phyloP scores from a whole-genome alignment of 1,139 yeast genomes.

The Saccharomyces hybrid region DNA sequence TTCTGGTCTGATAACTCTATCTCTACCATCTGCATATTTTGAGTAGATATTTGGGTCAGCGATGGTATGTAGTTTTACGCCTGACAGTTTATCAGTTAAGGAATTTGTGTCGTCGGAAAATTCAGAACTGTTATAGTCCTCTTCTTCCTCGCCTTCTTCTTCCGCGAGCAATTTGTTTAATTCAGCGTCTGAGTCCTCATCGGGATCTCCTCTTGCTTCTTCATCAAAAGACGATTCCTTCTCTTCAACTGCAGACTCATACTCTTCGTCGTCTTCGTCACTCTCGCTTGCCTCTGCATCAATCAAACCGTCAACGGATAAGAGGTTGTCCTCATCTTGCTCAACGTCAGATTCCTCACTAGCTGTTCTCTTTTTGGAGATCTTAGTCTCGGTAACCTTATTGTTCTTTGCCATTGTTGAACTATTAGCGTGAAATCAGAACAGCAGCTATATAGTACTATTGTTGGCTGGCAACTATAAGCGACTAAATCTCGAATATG shows the following conservation, averaged over 20 bases:
- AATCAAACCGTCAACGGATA: constrained; percentile 35
- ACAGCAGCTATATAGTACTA: not conserved
- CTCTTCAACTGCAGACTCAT: constrained; percentile 18
- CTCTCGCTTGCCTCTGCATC: constrained; percentile 28
- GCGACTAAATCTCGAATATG: not conserved
- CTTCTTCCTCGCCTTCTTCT: constrained; percentile 35
- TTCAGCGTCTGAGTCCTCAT: constrained; percentile 51
- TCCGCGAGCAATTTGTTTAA: constrained; percentile 51
- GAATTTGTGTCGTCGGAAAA: constrained; percentile 38
- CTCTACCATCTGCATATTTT: constrained; percentile 70
- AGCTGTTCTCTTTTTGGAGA: constrained; percentile 14
- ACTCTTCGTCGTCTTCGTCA: constrained; percentile 22
- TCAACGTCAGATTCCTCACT: constrained; percentile 23
- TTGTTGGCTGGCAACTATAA: not conserved
- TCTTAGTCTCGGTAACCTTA: constrained; percentile 4
- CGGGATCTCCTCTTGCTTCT: constrained; percentile 15
- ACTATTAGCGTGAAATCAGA: not conserved
- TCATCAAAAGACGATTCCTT: constrained; percentile 5
- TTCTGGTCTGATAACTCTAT: constrained; percentile 74
- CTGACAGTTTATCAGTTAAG: constrained; percentile 50
- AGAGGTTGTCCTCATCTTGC: constrained; percentile 29
- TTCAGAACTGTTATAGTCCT: constrained; percentile 28
- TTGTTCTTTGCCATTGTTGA: constrained; percentile 8
- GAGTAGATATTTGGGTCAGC: constrained; percentile 41
- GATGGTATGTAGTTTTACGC: constrained; percentile 44